A percentile compares a stretch with the other conserved stretches of the same genome.
Evolutionary conservation across 2,329 filamentous ascomycete genomes (phyloP).

Genomic region (Pseudogymnoascus sp.): DNA sequence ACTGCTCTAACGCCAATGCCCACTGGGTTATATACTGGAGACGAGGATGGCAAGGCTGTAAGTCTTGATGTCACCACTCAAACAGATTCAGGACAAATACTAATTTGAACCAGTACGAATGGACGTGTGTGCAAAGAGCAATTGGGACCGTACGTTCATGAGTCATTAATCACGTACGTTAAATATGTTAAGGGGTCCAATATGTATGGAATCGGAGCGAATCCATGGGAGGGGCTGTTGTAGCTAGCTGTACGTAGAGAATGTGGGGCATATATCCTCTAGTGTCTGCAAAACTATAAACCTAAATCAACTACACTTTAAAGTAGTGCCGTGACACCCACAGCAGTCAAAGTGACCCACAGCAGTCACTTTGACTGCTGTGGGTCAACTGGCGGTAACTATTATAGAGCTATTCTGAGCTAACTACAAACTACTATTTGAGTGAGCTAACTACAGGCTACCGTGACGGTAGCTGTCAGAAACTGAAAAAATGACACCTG

Average conservation of each 20-base stretch:
- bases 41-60: constrained; percentile 87
- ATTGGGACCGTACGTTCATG: not conserved
- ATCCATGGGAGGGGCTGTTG: not conserved
- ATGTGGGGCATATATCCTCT: not conserved
- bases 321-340: not conserved
- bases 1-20: constrained; percentile 82
- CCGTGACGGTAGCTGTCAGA: not conserved
- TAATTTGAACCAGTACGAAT: constrained; percentile 47
- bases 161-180: constrained; percentile 4
- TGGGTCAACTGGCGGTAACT: not conserved
- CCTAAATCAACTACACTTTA: not conserved
- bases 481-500: not conserved
- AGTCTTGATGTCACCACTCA: constrained; percentile 35
- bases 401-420: not conserved
- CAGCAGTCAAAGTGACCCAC: too few species aligned
- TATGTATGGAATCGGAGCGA: not conserved
- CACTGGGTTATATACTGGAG: constrained; percentile 82
- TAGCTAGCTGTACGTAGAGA: not conserved
- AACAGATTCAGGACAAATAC: constrained; percentile 14
- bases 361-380: not conserved
- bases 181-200: not conserved
- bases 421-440: not conserved
- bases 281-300: not conserved
- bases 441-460: not conserved
- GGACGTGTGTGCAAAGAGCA: constrained; percentile 36